Evolutionary conservation across 1,139 yeast genomes (phyloP).

Genomic region (Schwanniomyces etchellsii): DNA sequence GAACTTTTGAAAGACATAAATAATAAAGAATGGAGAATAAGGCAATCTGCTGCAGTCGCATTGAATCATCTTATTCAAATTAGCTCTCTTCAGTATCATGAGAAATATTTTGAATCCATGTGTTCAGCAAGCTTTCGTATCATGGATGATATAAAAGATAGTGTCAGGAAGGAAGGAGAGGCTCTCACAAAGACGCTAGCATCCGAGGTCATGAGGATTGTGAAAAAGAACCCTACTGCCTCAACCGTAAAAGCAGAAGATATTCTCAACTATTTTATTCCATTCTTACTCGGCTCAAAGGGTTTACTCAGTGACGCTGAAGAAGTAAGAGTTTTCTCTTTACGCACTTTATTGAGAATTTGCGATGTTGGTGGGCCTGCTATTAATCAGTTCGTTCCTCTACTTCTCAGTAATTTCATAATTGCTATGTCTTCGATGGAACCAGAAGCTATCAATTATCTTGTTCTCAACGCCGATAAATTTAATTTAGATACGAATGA

Average conservation of each 20-base stretch:
- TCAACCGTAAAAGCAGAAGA: slow-evolving; percentile 29
- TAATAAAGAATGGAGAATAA: slow-evolving; percentile 84
- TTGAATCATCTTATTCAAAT: slow-evolving; percentile 66
- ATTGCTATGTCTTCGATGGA: slow-evolving; percentile 79
- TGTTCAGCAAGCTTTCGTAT: slow-evolving; percentile 89
- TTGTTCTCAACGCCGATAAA: slow-evolving; percentile 84
- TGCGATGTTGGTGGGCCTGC: slow-evolving; percentile 58
- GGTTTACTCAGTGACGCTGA: slow-evolving; percentile 85
- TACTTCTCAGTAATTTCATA: slow-evolving; percentile 63
- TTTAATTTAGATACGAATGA: slow-evolving; percentile 67
- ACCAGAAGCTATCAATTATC: slow-evolving; percentile 83
- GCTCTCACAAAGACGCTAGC: slow-evolving; percentile 66
- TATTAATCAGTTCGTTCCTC: slow-evolving; percentile 64
- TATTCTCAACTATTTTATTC: slow-evolving; percentile 62
- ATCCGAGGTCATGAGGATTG: slow-evolving; percentile 52
- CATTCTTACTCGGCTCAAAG: slow-evolving; percentile 72
- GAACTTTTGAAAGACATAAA: slow-evolving; percentile 73
- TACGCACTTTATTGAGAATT: slow-evolving; percentile 66
- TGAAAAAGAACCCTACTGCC: slow-evolving; percentile 27
- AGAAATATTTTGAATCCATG: slow-evolving; percentile 52
- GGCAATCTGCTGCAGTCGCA: slow-evolving; percentile 85
- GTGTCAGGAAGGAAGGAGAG: slow-evolving; percentile 80
- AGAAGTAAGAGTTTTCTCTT: slow-evolving; percentile 73
- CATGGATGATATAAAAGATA: slow-evolving; percentile 92
- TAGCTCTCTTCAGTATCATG: slow-evolving; percentile 49